Conservation (phyloP, 1,284 basidiomycete species). For the Ceratobasidium sp. region DNA sequence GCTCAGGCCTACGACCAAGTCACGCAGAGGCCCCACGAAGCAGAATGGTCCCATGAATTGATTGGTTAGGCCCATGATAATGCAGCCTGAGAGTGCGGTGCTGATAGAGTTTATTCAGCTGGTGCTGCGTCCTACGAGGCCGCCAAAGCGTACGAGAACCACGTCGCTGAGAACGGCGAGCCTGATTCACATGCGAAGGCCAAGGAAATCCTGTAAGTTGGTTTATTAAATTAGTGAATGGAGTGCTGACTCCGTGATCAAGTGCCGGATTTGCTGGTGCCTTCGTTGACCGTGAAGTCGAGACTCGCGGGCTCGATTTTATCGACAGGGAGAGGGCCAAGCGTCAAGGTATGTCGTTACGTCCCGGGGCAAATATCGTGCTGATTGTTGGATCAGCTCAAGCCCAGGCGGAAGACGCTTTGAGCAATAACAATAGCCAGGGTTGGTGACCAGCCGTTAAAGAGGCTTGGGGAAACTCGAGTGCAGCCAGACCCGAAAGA, state of each 20-base stretch:
- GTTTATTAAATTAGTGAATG: not conserved
- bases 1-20: constrained; percentile 43
- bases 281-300: constrained; percentile 51
- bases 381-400: constrained; percentile 23
- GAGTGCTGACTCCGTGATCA: not conserved
- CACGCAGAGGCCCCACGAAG: constrained; percentile 33
- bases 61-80: constrained; percentile 49
- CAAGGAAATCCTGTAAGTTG: constrained; percentile 52
- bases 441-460: too few species aligned
- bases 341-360: constrained; percentile 50
- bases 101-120: constrained; percentile 48
- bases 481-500: too few species aligned
- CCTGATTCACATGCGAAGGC: constrained; percentile 49
- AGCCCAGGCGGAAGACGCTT: constrained; percentile 49
- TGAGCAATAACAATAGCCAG: constrained; percentile 47
- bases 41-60: constrained; percentile 60
- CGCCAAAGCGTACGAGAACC: constrained; percentile 55
- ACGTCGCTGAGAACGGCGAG: constrained; percentile 51
- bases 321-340: constrained; percentile 53
- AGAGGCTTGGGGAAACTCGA: too few species aligned
- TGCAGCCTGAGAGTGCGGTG: constrained; percentile 48
- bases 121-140: constrained; percentile 50
- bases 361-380: not conserved
- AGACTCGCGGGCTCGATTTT: constrained; percentile 49
- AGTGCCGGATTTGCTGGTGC: constrained; percentile 52